Evolutionary conservation across 163 green algal species (phyloP).

Genomic region (Chloroidium sp.): DNA sequence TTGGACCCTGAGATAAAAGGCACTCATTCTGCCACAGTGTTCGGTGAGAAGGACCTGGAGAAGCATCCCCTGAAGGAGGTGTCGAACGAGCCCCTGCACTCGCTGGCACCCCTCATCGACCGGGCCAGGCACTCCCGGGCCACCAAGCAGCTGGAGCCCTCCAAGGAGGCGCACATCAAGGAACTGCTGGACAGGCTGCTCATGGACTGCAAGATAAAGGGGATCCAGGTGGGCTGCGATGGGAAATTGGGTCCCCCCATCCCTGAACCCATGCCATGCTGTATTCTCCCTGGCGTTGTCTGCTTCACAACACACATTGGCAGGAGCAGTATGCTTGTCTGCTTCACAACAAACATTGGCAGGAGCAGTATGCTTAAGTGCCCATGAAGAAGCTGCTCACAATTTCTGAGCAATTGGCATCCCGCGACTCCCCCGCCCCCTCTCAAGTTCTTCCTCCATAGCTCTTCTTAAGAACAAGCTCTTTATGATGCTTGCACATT

Average conservation of each 20-base stretch:
- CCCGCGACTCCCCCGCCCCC: too few relatives aligned
- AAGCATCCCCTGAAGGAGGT: constrained; percentile 55
- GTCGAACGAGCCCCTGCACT: constrained; percentile 41
- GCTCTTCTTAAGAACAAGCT: too few relatives aligned
- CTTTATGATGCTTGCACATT: too few relatives aligned
- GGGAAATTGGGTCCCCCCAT: not conserved
- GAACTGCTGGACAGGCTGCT: constrained; percentile 19
- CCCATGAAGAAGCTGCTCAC: not conserved
- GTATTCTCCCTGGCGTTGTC: not conserved
- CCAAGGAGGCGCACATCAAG: constrained; percentile 30
- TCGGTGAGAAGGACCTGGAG: constrained; percentile 42
- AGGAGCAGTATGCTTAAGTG: not conserved
- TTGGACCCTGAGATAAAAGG: not conserved
- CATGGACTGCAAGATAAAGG: constrained; percentile 9
- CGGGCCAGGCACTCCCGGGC: constrained; percentile 7
- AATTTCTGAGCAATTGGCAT: too few relatives aligned
- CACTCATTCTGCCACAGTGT: constrained; percentile 6
- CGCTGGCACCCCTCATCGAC: constrained; percentile 8
- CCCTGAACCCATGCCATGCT: not conserved
- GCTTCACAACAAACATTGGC: not conserved
- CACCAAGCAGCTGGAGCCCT: constrained; percentile 13
- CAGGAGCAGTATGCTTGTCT: not conserved
- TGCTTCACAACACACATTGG: not conserved
- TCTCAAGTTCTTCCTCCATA: too few relatives aligned
- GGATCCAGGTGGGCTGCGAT: constrained; percentile 6